A percentile compares a stretch with the other conserved stretches of the same genome.
Evolutionary conservation across 495 filamentous ascomycete genomes (phyloP).

Genomic region (Corynascus novoguineensis): DNA sequence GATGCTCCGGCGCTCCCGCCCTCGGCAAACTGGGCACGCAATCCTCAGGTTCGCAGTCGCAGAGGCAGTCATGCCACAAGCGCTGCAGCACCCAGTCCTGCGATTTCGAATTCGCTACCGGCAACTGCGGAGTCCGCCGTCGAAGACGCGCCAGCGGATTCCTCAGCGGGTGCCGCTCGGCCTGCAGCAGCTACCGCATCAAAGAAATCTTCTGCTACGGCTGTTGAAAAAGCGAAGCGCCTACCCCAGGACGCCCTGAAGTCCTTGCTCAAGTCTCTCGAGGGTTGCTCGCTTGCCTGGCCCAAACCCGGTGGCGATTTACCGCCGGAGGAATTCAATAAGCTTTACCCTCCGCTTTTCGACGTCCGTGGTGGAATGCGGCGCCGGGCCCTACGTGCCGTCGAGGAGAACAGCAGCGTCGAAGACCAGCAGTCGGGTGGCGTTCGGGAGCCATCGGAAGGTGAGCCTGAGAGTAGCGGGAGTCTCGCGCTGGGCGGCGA

Average conservation of each 20-base stretch:
- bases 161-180: slow-evolving; percentile 6
- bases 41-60: slow-evolving; percentile 62
- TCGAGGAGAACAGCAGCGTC: slow-evolving; percentile 57
- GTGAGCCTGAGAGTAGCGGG: slow-evolving; percentile 63
- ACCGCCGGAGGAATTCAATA: slow-evolving; percentile 24
- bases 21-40: slow-evolving; percentile 90
- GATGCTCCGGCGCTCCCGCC: slow-evolving; percentile 86
- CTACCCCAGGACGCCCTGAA: slow-evolving; percentile 21
- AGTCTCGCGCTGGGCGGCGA: slow-evolving; percentile 88
- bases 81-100: slow-evolving; percentile 74
- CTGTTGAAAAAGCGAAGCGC: slow-evolving; percentile 14
- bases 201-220: slow-evolving; percentile 4
- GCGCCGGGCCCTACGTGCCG: slow-evolving; percentile 64
- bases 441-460: slow-evolving; percentile 38
- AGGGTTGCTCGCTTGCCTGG: slow-evolving; percentile 27
- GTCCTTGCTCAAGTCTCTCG: slow-evolving; percentile 32
- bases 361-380: slow-evolving; percentile 72
- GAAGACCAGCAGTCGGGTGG: slow-evolving; percentile 45
- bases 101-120: slow-evolving; percentile 56
- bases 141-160: slow-evolving; percentile 17
- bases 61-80: slow-evolving; percentile 73
- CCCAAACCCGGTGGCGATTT: slow-evolving; percentile 24
- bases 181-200: background rate
- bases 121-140: slow-evolving; percentile 40
- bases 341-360: slow-evolving; percentile 65